Conservation (phyloP, 2,329 filamentous ascomycete species). For the Clarireedia homoeocarpa region DNA sequence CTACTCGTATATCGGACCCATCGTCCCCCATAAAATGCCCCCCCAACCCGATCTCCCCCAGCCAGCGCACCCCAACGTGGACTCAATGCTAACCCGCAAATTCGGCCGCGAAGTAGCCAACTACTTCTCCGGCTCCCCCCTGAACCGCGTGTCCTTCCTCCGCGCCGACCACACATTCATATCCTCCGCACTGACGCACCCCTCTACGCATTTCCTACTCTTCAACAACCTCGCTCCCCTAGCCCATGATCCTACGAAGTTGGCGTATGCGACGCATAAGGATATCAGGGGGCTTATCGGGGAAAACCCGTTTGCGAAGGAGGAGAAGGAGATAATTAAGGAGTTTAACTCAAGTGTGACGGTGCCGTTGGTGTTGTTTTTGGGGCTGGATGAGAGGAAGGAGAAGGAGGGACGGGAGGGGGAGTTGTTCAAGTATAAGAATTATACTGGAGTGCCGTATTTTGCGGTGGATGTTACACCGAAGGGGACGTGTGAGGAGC, state of each 20-base stretch:
- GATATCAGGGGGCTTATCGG: slow-evolving; percentile 68
- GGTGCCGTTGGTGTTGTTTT: slow-evolving; percentile 68
- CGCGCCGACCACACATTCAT: slow-evolving; percentile 65
- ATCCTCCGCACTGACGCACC: slow-evolving; percentile 55
- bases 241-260: slow-evolving; percentile 47
- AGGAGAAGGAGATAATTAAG: slow-evolving; percentile 66
- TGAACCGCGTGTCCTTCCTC: slow-evolving; percentile 76
- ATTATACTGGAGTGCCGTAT: slow-evolving; percentile 72
- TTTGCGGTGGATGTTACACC: slow-evolving; percentile 89
- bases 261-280: slow-evolving; percentile 61
- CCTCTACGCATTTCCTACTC: slow-evolving; percentile 64
- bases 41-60: slow-evolving; percentile 27
- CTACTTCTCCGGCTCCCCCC: slow-evolving; percentile 72
- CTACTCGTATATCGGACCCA: neutral
- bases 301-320: slow-evolving; percentile 58
- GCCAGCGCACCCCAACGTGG: slow-evolving; percentile 25
- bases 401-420: slow-evolving; percentile 29
- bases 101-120: slow-evolving; percentile 76
- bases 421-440: slow-evolving; percentile 41
- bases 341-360: slow-evolving; percentile 65
- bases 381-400: slow-evolving; percentile 67
- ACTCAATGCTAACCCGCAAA: slow-evolving; percentile 60
- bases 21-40: slow-evolving; percentile 20
- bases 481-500: slow-evolving; percentile 52
- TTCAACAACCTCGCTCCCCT: slow-evolving; percentile 75